A percentile compares a stretch with the other conserved stretches of the same genome.
phyloP scores from a whole-genome alignment of 305 asterid genomes.

The Solanum hybrid region DNA sequence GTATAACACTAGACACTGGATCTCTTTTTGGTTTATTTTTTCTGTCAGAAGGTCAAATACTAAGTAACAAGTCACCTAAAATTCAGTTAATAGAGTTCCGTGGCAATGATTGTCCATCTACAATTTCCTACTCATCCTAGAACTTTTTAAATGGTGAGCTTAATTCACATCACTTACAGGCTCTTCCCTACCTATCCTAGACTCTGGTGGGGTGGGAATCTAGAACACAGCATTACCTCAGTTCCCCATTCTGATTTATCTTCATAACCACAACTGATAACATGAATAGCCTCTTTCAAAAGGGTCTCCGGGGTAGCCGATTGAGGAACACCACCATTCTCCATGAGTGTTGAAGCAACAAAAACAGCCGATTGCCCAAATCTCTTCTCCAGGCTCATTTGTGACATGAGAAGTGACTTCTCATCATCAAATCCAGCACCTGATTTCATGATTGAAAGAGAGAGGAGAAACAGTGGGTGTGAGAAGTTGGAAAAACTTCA shows the following conservation, averaged over 20 bases:
- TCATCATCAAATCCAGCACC: constrained; percentile 98
- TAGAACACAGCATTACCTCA: constrained; percentile 40
- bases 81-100: not conserved
- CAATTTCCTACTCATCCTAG: not conserved
- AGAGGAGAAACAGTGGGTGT: not conserved
- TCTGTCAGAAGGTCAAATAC: not conserved
- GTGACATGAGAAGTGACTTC: constrained; percentile 83
- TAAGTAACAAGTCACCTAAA: not conserved
- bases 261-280: constrained; percentile 95
- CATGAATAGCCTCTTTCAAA: constrained; percentile 96
- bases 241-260: constrained; percentile 96
- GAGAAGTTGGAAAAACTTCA: not conserved
- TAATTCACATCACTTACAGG: not conserved
- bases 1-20: not conserved
- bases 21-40: not conserved
- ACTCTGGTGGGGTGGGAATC: not conserved
- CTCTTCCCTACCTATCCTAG: not conserved
- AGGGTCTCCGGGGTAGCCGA: constrained; percentile 94
- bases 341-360: constrained; percentile 95
- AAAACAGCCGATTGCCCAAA: constrained; percentile 94
- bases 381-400: constrained; percentile 92
- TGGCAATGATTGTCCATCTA: not conserved
- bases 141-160: not conserved
- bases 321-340: constrained; percentile 97
- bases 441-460: constrained; percentile 11